Evolutionary conservation across 2,329 filamentous ascomycete species (phyloP).

Genomic region (Gliomastix tumulicola): DNA sequence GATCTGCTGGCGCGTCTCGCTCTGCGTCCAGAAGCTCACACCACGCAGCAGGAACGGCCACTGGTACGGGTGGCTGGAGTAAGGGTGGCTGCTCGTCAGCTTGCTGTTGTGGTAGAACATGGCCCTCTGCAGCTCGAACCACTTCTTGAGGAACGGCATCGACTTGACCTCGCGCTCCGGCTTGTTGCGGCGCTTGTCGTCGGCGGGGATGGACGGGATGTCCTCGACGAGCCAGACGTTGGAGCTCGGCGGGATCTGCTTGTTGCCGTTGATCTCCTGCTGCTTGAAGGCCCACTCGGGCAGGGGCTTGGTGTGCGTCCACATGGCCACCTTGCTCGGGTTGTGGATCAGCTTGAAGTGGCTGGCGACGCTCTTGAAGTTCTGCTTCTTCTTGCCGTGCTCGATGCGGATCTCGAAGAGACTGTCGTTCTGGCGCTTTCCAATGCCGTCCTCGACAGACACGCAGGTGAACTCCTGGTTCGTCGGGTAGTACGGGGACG

Average conservation of each 20-base stretch:
- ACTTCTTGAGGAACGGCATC: conserved; percentile 86
- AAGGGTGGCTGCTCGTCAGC: conserved; percentile 92
- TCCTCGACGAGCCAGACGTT: conserved; percentile 95
- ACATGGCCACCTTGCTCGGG: conserved; percentile 96
- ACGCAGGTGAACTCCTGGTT: conserved; percentile 98
- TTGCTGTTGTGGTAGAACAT: conserved; percentile 99
- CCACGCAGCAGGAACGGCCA: conserved; percentile 97
- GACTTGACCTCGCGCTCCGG: conserved; percentile 73
- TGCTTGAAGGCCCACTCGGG: conserved; percentile 97
- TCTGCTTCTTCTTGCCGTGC: conserved; percentile 69
- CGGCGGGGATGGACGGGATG: conserved; percentile 69
- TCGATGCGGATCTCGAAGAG: conserved; percentile 91
- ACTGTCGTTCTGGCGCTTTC: conserved; percentile 75
- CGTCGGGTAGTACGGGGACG: conserved; percentile 90
- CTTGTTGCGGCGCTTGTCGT: conserved; percentile 68
- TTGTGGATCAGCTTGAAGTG: conserved; percentile 96
- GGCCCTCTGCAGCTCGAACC: conserved; percentile 89
- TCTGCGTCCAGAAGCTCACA: conserved; percentile 99
- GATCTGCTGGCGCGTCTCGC: conserved; percentile 90
- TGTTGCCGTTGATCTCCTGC: conserved; percentile 99
- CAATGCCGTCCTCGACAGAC: conserved; percentile 62
- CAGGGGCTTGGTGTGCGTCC: conserved; percentile 92
- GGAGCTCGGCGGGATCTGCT: conserved; percentile 81
- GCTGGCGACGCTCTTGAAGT: conserved; percentile 84
- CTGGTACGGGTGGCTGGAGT: conserved; percentile 88